A percentile compares a stretch with the other conserved stretches of the same genome.
Conservation (phyloP, 768 basidiomycete species). For the Mycena chlorophos region DNA sequence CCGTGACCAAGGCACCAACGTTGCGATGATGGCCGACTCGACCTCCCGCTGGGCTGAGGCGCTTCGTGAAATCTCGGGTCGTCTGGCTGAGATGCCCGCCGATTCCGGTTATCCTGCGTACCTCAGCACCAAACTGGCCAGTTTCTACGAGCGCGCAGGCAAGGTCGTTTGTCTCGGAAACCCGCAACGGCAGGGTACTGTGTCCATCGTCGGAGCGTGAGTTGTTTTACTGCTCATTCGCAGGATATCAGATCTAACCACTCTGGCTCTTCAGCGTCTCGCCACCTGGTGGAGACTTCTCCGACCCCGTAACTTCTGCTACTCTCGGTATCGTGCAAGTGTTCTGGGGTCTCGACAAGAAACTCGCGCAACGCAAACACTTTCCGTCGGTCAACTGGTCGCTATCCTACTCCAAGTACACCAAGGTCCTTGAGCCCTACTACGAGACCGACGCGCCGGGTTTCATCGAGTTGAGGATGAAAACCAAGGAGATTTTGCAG, state of each 20-base stretch:
- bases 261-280: slow-evolving; percentile 65
- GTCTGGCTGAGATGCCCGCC: slow-evolving; percentile 99
- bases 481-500: slow-evolving; percentile 95
- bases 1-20: slow-evolving; percentile 97
- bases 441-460: slow-evolving; percentile 90
- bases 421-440: slow-evolving; percentile 87
- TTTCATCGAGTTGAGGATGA: slow-evolving; percentile 91
- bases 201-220: slow-evolving; percentile 98
- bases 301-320: slow-evolving; percentile 96
- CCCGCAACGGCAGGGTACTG: slow-evolving; percentile 85
- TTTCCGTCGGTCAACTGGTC: slow-evolving; percentile 99
- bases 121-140: slow-evolving; percentile 90
- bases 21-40: slow-evolving; percentile 99
- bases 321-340: slow-evolving; percentile 99
- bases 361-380: slow-evolving; percentile 96
- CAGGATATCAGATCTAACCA: slow-evolving; percentile 13
- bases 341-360: slow-evolving; percentile 99
- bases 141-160: slow-evolving; percentile 98
- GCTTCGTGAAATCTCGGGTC: slow-evolving; percentile 97
- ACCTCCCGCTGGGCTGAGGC: slow-evolving; percentile 99
- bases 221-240: slow-evolving; percentile 36
- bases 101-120: slow-evolving; percentile 99
- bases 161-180: slow-evolving; percentile 92
- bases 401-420: slow-evolving; percentile 98
- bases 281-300: slow-evolving; percentile 98